Percentiles rank a stretch among this genome's conserved stretches.
These are phyloP conservation scores for Tolypocladium inflatum DNA, from an alignment of 2,329 filamentous ascomycete genomes.

Conservation along the genomic window DNA sequence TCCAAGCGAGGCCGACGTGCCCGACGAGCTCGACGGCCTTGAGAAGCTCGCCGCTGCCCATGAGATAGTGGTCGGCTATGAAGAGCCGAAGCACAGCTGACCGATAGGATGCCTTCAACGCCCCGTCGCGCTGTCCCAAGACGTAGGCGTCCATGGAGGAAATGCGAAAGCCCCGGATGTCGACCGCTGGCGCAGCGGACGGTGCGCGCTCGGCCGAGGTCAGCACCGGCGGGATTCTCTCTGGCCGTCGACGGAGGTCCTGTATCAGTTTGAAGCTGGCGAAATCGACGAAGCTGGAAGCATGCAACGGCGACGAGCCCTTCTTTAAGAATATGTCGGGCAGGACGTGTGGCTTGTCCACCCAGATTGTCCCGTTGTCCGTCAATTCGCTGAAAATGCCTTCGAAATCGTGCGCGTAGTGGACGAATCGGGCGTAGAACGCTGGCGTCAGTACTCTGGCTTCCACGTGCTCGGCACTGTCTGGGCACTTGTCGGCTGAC, in stretches of 20 bases:
- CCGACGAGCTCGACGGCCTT: slow-evolving; percentile 16
- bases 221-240: slow-evolving; percentile 28
- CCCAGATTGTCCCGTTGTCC: slow-evolving; percentile 48
- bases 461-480: slow-evolving; percentile 30
- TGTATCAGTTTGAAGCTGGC: slow-evolving; percentile 33
- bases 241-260: slow-evolving; percentile 30
- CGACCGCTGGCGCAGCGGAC: slow-evolving; percentile 12
- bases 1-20: slow-evolving; percentile 4
- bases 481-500: slow-evolving; percentile 8
- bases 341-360: slow-evolving; percentile 45
- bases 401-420: slow-evolving; percentile 52
- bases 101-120: slow-evolving; percentile 23
- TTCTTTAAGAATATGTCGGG: slow-evolving; percentile 33
- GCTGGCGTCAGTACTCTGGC: slow-evolving; percentile 52
- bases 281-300: slow-evolving; percentile 26
- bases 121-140: slow-evolving; percentile 19
- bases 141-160: slow-evolving; percentile 43
- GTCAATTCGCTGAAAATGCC: slow-evolving; percentile 51
- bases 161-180: slow-evolving; percentile 37
- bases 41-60: slow-evolving; percentile 22
- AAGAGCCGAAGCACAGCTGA: slow-evolving; percentile 30
- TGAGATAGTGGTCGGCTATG: slow-evolving; percentile 30
- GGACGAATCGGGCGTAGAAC: slow-evolving; percentile 58
- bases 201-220: slow-evolving; percentile 22
- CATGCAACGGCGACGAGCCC: slow-evolving; percentile 22